Base-by-base conservation (phyloP, 2,329 filamentous ascomycete genomes). In the Neocucurbitaria cava region DNA sequence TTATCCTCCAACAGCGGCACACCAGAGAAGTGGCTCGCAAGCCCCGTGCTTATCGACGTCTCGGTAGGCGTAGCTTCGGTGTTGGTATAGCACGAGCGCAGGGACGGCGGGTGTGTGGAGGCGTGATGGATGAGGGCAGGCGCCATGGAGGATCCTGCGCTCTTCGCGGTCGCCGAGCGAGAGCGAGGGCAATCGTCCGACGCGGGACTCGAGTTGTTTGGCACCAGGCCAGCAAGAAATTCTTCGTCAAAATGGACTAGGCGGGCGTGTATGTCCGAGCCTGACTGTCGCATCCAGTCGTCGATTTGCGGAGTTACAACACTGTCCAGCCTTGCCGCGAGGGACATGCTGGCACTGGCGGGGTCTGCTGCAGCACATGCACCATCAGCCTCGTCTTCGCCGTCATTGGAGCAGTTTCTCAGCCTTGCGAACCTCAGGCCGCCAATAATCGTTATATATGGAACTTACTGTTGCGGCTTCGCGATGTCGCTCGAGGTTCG, bases 121-220 rank as follows among this genome's bases (percentile, higher is more conserved):
- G 61, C 46, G 42, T 43, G 67, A 54, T 73, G 68, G 17, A 74
- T 56, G 46, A 65, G 61, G 15, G 69, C 55, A 28, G 64, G 70
- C 44, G 71, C 68, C 71, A 74, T 74, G 52, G 71, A 73, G 46
- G 65, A 70, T 26, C 23, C 50, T 26, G 23, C 50, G 44, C 53
- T 54, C 53, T 56, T 53, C n/a, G 54, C 38, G 2, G 49, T 54
- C 30, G 52, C 26, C 43, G 61, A 66, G 9, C 45, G 63, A 39
- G 63, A 45, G 36, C 60, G 63, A 39, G 63, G 46, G 36, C 60
- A 58, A 11, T 55, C 36, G 47, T 41, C 24, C 43, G n/a, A n/a
- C n/a, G 50, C 35, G 41, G 57, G 53, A 42, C 54, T 56, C 40
- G 49, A 54, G 3, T 46, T 56, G 5, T 56, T 58, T 13, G 50